These are phyloP conservation scores for Blastomyces parvus DNA, from an alignment of 2,329 filamentous ascomycete genomes.

Conservation along the genomic window DNA sequence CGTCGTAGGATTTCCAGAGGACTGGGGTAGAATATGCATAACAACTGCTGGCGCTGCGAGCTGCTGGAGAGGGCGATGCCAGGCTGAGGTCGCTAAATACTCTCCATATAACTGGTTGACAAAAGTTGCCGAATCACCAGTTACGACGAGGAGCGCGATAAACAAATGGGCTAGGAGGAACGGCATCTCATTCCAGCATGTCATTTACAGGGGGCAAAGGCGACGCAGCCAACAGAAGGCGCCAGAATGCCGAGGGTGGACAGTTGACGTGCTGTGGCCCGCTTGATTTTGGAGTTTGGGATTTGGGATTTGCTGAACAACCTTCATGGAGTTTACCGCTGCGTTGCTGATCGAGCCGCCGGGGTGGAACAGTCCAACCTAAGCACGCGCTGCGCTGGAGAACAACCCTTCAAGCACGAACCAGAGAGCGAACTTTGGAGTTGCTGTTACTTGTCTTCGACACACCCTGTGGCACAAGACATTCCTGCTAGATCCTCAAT, in stretches of 20 bases:
- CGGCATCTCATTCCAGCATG: neutral
- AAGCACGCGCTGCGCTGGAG: conserved; percentile 1
- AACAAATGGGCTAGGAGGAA: neutral
- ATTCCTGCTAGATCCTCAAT: neutral
- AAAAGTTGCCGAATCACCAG: neutral
- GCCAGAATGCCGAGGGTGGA: neutral
- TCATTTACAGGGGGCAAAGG: neutral
- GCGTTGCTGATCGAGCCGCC: neutral
- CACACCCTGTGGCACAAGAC: neutral
- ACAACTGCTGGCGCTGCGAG: neutral
- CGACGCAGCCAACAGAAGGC: neutral
- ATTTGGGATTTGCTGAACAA: neutral
- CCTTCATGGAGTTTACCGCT: neutral
- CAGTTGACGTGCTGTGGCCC: neutral
- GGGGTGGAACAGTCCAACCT: neutral
- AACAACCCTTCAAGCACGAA: neutral
- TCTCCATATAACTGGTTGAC: neutral
- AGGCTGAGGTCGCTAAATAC: neutral
- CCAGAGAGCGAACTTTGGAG: neutral
- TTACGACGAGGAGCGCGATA: neutral
- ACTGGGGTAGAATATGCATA: neutral
- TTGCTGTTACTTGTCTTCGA: neutral
- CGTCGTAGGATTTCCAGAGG: neutral
- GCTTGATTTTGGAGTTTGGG: neutral
- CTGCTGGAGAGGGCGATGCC: neutral